phyloP scores from a whole-genome alignment of 148 eudicot species.

The Oxyria digyna region DNA sequence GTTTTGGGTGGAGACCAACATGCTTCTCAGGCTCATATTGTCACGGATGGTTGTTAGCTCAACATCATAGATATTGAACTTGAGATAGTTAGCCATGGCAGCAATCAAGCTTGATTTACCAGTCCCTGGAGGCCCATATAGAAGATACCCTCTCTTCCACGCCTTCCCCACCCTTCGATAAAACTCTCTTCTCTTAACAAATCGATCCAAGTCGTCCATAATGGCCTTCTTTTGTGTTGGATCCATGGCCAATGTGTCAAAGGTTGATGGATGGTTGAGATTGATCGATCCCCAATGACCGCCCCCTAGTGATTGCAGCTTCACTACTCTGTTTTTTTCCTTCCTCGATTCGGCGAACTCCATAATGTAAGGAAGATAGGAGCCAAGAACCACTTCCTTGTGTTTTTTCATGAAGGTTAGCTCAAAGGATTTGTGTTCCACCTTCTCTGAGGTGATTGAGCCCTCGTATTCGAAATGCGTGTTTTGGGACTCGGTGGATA shows the following conservation, averaged over 20 bases:
- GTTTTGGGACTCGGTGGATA: background rate
- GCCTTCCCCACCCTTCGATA: slow-evolving; percentile 18
- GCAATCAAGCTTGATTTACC: slow-evolving; percentile 55
- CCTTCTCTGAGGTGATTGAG: background rate
- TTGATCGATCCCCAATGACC: slow-evolving; percentile 23
- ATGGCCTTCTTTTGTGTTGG: slow-evolving; percentile 10
- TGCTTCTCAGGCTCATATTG: slow-evolving; percentile 22
- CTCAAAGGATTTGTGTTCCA: background rate
- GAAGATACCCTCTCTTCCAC: slow-evolving; percentile 20
- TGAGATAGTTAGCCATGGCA: slow-evolving; percentile 49
- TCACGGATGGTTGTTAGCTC: slow-evolving; percentile 13
- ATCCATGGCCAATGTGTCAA: slow-evolving; percentile 21
- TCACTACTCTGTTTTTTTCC: background rate
- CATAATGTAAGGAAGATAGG: background rate
- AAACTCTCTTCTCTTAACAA: slow-evolving; percentile 6
- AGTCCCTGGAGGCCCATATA: slow-evolving; percentile 59
- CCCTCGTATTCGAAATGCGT: background rate
- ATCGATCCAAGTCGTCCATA: slow-evolving; percentile 18
- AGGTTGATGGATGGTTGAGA: slow-evolving; percentile 33
- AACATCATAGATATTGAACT: slow-evolving; percentile 43
- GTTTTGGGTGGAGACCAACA: slow-evolving; percentile 26
- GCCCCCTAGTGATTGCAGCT: background rate
- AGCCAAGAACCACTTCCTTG: background rate
- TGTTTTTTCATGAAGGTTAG: background rate
- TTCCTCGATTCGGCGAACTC: background rate